Evolutionary conservation across 768 basidiomycete species (phyloP).

Genomic region (Sporobolomyces phaffii): DNA sequence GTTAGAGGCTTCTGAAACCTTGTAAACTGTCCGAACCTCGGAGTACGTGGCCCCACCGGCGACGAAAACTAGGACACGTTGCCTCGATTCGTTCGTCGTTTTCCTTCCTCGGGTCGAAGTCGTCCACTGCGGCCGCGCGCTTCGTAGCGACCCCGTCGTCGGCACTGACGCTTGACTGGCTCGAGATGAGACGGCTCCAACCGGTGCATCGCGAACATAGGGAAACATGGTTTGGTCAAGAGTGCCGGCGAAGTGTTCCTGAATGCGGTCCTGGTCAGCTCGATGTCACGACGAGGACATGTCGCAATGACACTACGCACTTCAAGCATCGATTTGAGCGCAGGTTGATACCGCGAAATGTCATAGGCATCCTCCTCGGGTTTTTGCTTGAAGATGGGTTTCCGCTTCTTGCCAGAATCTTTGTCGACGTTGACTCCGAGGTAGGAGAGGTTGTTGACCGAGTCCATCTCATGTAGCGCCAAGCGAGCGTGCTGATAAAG

Average conservation of each 20-base stretch:
- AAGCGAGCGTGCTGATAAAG: slow-evolving; percentile 91
- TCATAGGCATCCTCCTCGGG: slow-evolving; percentile 88
- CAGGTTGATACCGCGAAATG: slow-evolving; percentile 84
- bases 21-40: slow-evolving; percentile 82
- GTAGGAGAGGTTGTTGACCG: slow-evolving; percentile 74
- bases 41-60: slow-evolving; percentile 95
- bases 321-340: slow-evolving; percentile 73
- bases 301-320: slow-evolving; percentile 48
- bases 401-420: slow-evolving; percentile 65
- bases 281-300: neutral
- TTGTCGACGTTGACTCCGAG: slow-evolving; percentile 78
- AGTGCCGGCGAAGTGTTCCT: slow-evolving; percentile 77
- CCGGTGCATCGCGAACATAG: slow-evolving; percentile 69
- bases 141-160: slow-evolving; percentile 64
- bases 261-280: neutral
- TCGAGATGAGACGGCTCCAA: slow-evolving; percentile 46
- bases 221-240: slow-evolving; percentile 78
- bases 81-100: slow-evolving; percentile 54
- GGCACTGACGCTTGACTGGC: slow-evolving; percentile 50
- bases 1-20: slow-evolving; percentile 64
- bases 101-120: slow-evolving; percentile 27
- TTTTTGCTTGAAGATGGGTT: slow-evolving; percentile 61
- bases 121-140: slow-evolving; percentile 48
- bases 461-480: slow-evolving; percentile 81
- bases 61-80: slow-evolving; percentile 80